Conservation (phyloP, 306 rosid species). For the Casuarina glauca region DNA sequence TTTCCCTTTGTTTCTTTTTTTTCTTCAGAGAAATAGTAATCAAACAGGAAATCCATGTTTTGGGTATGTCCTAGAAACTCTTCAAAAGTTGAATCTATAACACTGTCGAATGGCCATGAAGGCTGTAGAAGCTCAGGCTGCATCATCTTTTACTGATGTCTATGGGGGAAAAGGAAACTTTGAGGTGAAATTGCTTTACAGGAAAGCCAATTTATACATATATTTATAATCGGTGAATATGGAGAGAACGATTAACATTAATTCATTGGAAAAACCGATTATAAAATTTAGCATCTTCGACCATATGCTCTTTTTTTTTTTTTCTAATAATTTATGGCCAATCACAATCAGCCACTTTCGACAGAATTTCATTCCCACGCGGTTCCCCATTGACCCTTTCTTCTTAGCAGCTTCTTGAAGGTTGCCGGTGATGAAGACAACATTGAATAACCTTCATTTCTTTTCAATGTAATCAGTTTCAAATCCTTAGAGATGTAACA, state of each 20-base stretch:
- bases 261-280: not conserved
- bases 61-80: constrained; percentile 30
- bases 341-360: constrained; percentile 28
- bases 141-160: constrained; percentile 32
- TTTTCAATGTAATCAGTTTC: no score
- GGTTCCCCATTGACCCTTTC: constrained; percentile 21
- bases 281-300: not conserved
- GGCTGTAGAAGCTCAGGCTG: constrained; percentile 35
- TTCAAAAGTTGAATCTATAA: constrained; percentile 34
- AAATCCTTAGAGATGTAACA: no score
- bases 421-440: no score
- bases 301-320: no score
- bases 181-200: constrained; percentile 13
- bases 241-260: constrained; percentile 2
- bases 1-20: no score
- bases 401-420: no score
- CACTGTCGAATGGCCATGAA: constrained; percentile 35
- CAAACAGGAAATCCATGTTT: constrained; percentile 31
- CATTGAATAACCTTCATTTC: no score
- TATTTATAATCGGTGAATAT: constrained; percentile 1
- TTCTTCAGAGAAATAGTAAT: no score
- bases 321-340: not conserved
- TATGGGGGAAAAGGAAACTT: constrained; percentile 14
- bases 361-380: not conserved
- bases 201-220: not conserved